phyloP scores from a whole-genome alignment of 352 stramenopile species.

The Halophytophthora polymorphica region DNA sequence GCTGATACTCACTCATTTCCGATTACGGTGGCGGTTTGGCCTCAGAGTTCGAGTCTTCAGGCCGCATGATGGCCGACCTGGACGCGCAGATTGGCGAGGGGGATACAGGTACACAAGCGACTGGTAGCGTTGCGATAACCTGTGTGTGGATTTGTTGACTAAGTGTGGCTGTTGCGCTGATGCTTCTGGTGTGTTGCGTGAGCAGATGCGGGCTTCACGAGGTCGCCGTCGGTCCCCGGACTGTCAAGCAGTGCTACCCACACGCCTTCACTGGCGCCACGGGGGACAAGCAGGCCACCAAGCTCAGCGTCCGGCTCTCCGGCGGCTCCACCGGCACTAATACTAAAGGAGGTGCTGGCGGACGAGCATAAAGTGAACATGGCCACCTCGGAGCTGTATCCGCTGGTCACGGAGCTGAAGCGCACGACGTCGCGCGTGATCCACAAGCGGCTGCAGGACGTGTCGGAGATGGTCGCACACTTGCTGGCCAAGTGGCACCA shows the following conservation, averaged over 20 bases:
- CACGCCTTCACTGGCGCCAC: too few species aligned
- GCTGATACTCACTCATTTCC: neutral
- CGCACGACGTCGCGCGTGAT: conserved; percentile 60
- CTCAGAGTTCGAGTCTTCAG: conserved; percentile 27
- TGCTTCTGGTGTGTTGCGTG: too few species aligned
- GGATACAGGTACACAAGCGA: conserved; percentile 15
- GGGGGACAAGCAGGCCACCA: too few species aligned
- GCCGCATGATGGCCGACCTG: conserved; percentile 22
- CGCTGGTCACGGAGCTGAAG: conserved; percentile 54
- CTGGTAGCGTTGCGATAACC: neutral
- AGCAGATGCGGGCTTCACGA: too few species aligned
- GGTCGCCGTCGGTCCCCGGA: too few species aligned
- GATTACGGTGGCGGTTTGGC: neutral
- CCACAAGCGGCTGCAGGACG: conserved; percentile 72
- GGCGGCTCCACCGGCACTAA: neutral
- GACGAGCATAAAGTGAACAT: conserved; percentile 67
- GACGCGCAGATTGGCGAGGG: conserved; percentile 17
- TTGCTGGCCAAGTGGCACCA: conserved; percentile 69
- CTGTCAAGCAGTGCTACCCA: too few species aligned
- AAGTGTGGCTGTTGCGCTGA: too few species aligned
- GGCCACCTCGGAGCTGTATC: conserved; percentile 53
- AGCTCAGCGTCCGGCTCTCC: too few species aligned
- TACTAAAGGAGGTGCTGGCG: conserved; percentile 41
- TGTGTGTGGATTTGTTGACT: neutral
- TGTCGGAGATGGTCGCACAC: conserved; percentile 71